Evolutionary conservation across 768 basidiomycete species (phyloP), one percentile per base, ranked within the genome.

Genomic region (Trametes gibbosa): DNA sequence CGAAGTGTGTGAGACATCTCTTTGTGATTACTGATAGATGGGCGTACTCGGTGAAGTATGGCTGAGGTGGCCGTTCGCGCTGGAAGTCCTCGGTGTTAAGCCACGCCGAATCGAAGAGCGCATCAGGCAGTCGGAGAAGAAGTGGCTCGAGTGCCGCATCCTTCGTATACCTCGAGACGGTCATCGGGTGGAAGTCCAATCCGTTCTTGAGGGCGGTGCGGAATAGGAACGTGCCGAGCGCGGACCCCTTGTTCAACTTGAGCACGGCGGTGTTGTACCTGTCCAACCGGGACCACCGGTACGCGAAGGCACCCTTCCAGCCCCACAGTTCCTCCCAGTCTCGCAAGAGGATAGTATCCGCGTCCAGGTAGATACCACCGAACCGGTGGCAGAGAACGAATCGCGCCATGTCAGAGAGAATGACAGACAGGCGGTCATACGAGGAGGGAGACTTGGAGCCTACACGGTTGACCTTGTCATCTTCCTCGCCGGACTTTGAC

Each of bases 301-400:
- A 98, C 8, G 96, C 95, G 66, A 97, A 99, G 17, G 95, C 94
- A 39, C 95, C 95, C 66, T 88, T 85, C 89, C 92, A 97, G 27
- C 92, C 93, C 93, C 93, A 98, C 5, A 99, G 77, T 65, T 98
- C 96, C 70, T 97, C 95, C 97, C 97, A 99, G 69, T 99, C 96
- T 21, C 97, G 88, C 32, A 99, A 75, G 65, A 99, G 85, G 63
- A 99, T 84, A 9, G 94, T 98, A 70, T 98, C 97, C 10, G 95
- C 95, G 68, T 99, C 96, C 52, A 99, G 85, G 70, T 98, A 99
- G 49, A 95, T 90, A 14, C 96, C 96, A 23, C 97, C 96, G 68
- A 90, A 98, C 21, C 95, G 88, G 72, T 99, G 92, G 61, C 92
- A 95, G n/a, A 99, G 80, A 56, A 98, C 87, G 72, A 98, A 99